Evolutionary conservation across 2,329 filamentous ascomycete genomes (phyloP), one percentile per base, ranked within the genome.

Genomic region (Pseudocercospora eumusae): DNA sequence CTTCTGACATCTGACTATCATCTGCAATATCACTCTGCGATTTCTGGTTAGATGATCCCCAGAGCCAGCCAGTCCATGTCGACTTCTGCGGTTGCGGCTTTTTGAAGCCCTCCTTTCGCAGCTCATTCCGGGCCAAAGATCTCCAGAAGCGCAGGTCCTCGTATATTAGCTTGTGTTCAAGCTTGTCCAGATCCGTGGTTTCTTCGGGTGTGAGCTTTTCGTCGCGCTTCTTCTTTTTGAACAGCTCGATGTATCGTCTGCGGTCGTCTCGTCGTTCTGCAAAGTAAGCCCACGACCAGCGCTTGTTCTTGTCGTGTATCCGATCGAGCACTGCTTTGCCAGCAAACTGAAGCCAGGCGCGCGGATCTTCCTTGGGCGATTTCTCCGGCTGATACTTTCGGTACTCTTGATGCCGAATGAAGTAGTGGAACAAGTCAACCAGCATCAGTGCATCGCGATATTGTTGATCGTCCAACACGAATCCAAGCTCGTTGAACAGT

Each of bases 371-470:
- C 73, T 92, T 96, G 0, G 92, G 90, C 0, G 85, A 84, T 61
- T 88, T 88, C 73, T 96, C 95, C 3, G 95, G 95, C 70, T 96
- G 92, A 62, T 92, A 82, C 70, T 89, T 93, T 74, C 96, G 96
- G 80, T 98, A 97, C 75, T 99, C 93, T 75, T 98, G 95, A 68
- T 99, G 95, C 31, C 93, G 88, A 69, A 97, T 90, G 76, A 98
- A 99, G 78, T 96, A 98, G 76, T 99, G 95, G 80, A 99, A 99
- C 2, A 98, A 82, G 74, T 99, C 95, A 1, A 98, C 90, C 81
- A 99, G 90, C 95, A 99, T 99, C 62, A 99, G 80, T 4, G 89
- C 92, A 78, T 99, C 95, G 28, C 96, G 90, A 74, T 99, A 99
- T 75, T 99, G 95, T 68, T 97, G 87, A 68, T 99, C 93, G 69